These are phyloP conservation scores for Lactarius quietus DNA, from an alignment of 768 basidiomycete species.

Conservation along the genomic window DNA sequence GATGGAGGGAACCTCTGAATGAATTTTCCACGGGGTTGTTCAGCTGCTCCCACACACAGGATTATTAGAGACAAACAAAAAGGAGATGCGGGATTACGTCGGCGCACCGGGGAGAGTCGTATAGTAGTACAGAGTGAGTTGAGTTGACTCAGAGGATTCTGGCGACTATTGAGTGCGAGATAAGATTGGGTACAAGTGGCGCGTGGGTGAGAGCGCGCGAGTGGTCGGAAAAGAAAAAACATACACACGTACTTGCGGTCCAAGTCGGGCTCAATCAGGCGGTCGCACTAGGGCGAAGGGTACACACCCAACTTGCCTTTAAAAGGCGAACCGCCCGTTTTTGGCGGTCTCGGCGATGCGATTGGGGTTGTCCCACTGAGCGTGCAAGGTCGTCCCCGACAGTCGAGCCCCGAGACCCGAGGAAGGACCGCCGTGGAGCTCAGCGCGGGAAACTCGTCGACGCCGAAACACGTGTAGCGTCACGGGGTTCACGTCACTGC, in stretches of 20 bases:
- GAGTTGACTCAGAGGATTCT: not conserved
- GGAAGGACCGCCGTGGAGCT: not conserved
- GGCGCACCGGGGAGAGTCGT: not conserved
- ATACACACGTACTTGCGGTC: not conserved
- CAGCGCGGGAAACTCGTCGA: not conserved
- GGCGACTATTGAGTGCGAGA: not conserved
- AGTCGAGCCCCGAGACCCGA: not conserved
- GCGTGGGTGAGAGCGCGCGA: not conserved
- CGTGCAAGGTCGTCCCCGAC: not conserved
- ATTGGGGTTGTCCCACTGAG: not conserved
- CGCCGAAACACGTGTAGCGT: slow-evolving; percentile 26
- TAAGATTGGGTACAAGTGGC: slow-evolving; percentile 5
- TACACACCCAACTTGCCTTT: slow-evolving; percentile 7
- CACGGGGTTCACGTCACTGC: not conserved
- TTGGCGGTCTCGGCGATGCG: not conserved
- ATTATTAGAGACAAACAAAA: slow-evolving; percentile 1
- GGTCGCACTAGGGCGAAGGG: slow-evolving; percentile 14
- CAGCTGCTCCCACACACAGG: slow-evolving; percentile 14
- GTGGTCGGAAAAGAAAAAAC: not conserved
- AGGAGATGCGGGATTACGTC: slow-evolving; percentile 9
- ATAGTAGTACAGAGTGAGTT: no score
- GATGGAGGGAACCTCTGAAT: not conserved
- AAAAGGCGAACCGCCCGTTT: slow-evolving; percentile 2
- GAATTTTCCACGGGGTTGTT: slow-evolving; percentile 17
- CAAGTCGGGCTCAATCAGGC: slow-evolving; percentile 1